These are phyloP conservation scores for Quercus gilva DNA, from an alignment of 306 rosid genomes.

Conservation along the genomic window DNA sequence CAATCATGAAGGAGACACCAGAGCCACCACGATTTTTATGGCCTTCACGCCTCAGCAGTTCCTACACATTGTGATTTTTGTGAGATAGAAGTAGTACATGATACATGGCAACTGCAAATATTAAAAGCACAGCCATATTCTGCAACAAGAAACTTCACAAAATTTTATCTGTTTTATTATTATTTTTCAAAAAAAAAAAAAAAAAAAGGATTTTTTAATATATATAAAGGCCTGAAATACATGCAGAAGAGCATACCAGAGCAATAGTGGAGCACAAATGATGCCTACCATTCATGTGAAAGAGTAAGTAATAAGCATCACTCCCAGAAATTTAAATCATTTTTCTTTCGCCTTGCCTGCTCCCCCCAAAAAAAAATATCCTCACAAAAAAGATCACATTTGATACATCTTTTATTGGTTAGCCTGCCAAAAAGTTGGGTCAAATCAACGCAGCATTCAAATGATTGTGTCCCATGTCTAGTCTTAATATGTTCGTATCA, in stretches of 20 bases:
- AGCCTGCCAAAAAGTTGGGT: not conserved
- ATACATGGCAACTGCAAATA: not conserved
- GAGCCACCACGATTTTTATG: constrained; percentile 51
- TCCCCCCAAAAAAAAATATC: not conserved
- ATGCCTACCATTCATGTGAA: not conserved
- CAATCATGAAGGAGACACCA: constrained; percentile 53
- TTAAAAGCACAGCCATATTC: not conserved
- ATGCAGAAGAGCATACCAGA: not conserved
- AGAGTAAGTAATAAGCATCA: not conserved
- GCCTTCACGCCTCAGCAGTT: constrained; percentile 68
- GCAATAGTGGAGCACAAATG: not conserved
- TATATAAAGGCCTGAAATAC: not conserved
- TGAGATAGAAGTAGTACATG: not conserved
- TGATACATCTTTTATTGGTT: not conserved
- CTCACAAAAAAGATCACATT: not conserved
- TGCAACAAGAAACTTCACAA: not conserved
- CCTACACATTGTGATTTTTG: constrained; percentile 45
- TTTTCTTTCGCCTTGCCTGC: not conserved
- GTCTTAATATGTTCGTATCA: not conserved
- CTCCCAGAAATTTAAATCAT: not conserved
- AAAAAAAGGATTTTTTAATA: not conserved
- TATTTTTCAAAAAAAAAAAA: not conserved
- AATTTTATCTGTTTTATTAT: not conserved
- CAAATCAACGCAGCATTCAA: not conserved
- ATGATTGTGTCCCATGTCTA: not conserved